A percentile compares a stretch with the other conserved stretches of the same genome.
Evolutionary conservation across 148 eudicot species (phyloP).

Genomic region (Oxyria digyna): DNA sequence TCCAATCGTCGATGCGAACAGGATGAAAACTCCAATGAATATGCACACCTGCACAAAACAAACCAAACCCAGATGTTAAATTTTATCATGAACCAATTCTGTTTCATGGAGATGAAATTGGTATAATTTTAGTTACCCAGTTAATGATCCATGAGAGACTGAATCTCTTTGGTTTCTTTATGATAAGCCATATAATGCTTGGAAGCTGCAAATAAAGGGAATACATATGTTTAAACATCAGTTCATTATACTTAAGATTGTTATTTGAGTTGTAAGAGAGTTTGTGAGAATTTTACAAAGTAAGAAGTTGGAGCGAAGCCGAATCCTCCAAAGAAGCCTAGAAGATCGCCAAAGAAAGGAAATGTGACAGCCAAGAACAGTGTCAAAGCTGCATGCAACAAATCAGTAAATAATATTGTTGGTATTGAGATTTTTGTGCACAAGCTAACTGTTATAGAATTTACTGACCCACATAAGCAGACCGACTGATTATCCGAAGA

Average conservation of each 20-base stretch:
- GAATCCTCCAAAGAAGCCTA: slow-evolving; percentile 95
- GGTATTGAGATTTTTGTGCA: neutral
- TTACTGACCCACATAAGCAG: slow-evolving; percentile 66
- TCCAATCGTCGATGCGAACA: slow-evolving; percentile 80
- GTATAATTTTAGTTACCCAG: slow-evolving; percentile 38
- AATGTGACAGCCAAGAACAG: slow-evolving; percentile 72
- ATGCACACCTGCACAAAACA: slow-evolving; percentile 44
- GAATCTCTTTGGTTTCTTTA: slow-evolving; percentile 72
- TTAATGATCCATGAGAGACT: slow-evolving; percentile 67
- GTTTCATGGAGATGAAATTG: neutral
- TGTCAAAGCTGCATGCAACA: slow-evolving; percentile 44
- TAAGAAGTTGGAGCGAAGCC: slow-evolving; percentile 92
- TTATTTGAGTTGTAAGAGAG: too few relatives aligned
- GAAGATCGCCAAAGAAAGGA: slow-evolving; percentile 95
- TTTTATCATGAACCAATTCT: too few relatives aligned
- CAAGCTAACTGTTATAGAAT: neutral
- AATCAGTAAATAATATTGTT: too few relatives aligned
- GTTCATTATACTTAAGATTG: too few relatives aligned
- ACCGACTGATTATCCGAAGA: slow-evolving; percentile 54
- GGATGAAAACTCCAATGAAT: slow-evolving; percentile 55
- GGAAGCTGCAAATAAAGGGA: slow-evolving; percentile 81
- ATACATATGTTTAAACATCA: too few relatives aligned
- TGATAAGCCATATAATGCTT: slow-evolving; percentile 64
- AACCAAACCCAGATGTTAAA: neutral
- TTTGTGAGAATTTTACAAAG: slow-evolving; percentile 37